Conservation (phyloP, 192 early-diverging fungal genomes). For the Cladochytrium replicatum region DNA sequence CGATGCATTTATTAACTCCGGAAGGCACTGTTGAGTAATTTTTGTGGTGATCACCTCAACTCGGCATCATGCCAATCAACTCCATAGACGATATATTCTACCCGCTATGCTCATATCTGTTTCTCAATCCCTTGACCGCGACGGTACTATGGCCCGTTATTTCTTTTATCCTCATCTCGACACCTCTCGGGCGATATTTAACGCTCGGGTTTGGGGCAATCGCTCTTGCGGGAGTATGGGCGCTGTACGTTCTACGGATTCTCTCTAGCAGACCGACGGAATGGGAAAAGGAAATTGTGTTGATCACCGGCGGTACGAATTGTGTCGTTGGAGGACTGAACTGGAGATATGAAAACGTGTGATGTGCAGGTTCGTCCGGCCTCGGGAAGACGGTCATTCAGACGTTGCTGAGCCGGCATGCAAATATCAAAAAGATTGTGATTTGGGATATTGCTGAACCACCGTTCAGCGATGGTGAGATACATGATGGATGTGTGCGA, state of each 20-base stretch:
- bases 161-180: not conserved
- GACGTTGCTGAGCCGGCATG: conserved; percentile 25
- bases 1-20: no score
- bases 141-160: conserved; percentile 4
- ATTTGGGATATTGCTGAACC: conserved; percentile 39
- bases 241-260: not conserved
- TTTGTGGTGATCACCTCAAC: no score
- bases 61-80: no score
- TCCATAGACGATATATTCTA: no score
- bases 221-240: not conserved
- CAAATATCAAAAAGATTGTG: conserved; percentile 32
- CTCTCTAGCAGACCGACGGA: conserved; percentile 3
- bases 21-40: no score
- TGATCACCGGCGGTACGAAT: conserved; percentile 50
- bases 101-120: no score
- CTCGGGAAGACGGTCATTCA: conserved; percentile 41
- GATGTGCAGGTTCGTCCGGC: conserved; percentile 43
- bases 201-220: conserved; percentile 2
- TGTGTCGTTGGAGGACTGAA: not conserved
- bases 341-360: not conserved
- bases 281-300: conserved; percentile 50
- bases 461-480: conserved; percentile 18
- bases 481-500: no score
- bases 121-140: conserved; percentile 10
- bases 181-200: conserved; percentile 1